Conservation (phyloP, 2,329 filamentous ascomycete species). For the Trichoderma harzianum region DNA sequence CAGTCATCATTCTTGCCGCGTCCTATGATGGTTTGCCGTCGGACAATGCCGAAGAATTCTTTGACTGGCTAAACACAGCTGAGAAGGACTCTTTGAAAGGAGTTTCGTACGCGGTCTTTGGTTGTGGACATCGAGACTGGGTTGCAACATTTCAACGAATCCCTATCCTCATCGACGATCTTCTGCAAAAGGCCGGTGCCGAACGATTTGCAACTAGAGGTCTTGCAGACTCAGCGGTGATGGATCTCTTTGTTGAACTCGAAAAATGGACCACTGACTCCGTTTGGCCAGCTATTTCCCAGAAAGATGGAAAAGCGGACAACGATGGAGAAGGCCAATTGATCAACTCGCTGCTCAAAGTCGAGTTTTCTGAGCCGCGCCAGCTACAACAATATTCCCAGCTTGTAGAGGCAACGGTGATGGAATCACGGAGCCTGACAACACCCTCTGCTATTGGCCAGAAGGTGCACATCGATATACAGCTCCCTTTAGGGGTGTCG, state of each 20-base stretch:
- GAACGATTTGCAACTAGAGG: slow-evolving; percentile 40
- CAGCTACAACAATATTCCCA: slow-evolving; percentile 56
- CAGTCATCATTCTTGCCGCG: slow-evolving; percentile 61
- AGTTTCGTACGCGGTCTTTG: slow-evolving; percentile 64
- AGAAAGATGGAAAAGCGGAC: slow-evolving; percentile 38
- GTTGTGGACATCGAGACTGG: slow-evolving; percentile 59
- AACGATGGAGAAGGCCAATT: slow-evolving; percentile 18
- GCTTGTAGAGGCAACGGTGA: slow-evolving; percentile 56
- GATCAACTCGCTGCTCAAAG: slow-evolving; percentile 29
- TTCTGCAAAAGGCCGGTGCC: slow-evolving; percentile 35
- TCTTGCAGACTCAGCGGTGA: slow-evolving; percentile 52
- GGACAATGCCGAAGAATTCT: slow-evolving; percentile 65
- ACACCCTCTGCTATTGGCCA: slow-evolving; percentile 34
- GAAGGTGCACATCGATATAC: slow-evolving; percentile 61
- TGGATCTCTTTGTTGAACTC: slow-evolving; percentile 60
- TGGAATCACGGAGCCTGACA: slow-evolving; percentile 51
- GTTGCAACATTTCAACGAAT: slow-evolving; percentile 58
- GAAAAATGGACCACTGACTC: slow-evolving; percentile 59
- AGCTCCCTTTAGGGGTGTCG: slow-evolving; percentile 56
- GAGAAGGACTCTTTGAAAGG: slow-evolving; percentile 48
- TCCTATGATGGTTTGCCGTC: slow-evolving; percentile 69
- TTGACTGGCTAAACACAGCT: slow-evolving; percentile 57
- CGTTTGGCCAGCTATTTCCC: slow-evolving; percentile 44
- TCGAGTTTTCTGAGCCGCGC: slow-evolving; percentile 51
- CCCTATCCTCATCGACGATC: slow-evolving; percentile 54